Conservation (phyloP, 495 filamentous ascomycete species). For the Trypethelium eluteriae region DNA sequence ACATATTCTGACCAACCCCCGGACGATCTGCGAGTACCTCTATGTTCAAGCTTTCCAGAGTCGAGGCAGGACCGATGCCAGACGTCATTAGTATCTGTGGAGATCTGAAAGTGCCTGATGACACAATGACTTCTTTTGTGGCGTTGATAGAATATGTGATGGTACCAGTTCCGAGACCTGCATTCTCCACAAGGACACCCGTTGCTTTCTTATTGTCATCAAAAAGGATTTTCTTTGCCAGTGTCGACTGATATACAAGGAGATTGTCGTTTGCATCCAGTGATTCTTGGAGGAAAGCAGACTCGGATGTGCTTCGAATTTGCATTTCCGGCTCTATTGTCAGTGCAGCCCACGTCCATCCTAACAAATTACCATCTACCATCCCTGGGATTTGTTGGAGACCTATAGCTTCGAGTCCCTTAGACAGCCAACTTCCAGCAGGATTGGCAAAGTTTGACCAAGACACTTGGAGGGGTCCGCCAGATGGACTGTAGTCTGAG, state of each 20-base stretch:
- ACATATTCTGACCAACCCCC: conserved; percentile 48
- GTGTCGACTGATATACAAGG: conserved; percentile 29
- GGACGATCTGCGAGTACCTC: conserved; percentile 38
- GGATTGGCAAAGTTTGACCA: conserved; percentile 44
- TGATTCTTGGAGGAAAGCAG: conserved; percentile 21
- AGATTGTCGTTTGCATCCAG: conserved; percentile 22
- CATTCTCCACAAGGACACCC: conserved; percentile 31
- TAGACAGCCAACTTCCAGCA: conserved; percentile 37
- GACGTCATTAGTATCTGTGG: conserved; percentile 26
- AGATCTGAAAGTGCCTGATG: conserved; percentile 25
- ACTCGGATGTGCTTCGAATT: conserved; percentile 23
- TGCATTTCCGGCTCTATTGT: conserved; percentile 27
- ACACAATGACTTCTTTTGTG: conserved; percentile 28
- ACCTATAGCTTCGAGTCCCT: background rate
- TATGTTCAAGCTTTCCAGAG: conserved; percentile 21
- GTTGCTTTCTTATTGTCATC: conserved; percentile 30
- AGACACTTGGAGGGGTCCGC: conserved; percentile 44
- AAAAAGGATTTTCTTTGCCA: conserved; percentile 38
- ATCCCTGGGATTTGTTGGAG: background rate
- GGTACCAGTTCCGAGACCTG: conserved; percentile 22
- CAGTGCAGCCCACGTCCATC: conserved; percentile 28
- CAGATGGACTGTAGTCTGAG: conserved; percentile 27
- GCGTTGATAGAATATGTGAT: conserved; percentile 33
- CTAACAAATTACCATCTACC: conserved; percentile 33
- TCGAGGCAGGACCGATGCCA: conserved; percentile 21